phyloP scores from a whole-genome alignment of 495 filamentous ascomycete species.

The Cercophora newfieldiana region DNA sequence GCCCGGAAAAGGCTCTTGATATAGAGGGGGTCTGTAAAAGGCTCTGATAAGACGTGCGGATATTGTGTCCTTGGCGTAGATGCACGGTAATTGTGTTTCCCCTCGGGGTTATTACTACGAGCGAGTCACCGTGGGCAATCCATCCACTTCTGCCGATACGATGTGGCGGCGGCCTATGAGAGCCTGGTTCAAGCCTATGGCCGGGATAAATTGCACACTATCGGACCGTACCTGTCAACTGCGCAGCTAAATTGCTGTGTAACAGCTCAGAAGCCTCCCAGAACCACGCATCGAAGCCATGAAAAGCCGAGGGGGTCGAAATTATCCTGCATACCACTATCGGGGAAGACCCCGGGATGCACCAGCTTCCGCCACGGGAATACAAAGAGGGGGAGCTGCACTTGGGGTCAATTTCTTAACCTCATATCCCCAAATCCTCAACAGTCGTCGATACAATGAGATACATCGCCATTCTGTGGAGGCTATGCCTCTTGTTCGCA shows the following conservation, averaged over 20 bases:
- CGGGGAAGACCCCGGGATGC: background rate
- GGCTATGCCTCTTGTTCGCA: conserved; percentile 21
- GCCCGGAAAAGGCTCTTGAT: background rate
- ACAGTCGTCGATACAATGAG: conserved; percentile 10
- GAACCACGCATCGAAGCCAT: background rate
- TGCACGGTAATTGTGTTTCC: background rate
- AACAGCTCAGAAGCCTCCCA: background rate
- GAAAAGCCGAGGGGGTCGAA: background rate
- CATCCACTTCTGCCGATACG: background rate
- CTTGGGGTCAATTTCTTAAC: too few relatives aligned
- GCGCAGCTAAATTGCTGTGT: background rate
- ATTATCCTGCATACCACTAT: background rate
- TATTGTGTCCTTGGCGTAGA: background rate
- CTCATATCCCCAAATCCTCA: too few relatives aligned
- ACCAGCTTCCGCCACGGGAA: background rate
- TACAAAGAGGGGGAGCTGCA: background rate
- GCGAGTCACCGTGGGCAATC: background rate
- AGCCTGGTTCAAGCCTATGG: background rate
- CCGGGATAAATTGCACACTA: background rate
- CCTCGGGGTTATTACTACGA: background rate
- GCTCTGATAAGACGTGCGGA: background rate
- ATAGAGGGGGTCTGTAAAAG: background rate
- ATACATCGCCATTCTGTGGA: conserved; percentile 5
- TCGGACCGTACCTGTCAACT: background rate
- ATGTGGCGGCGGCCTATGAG: background rate